Percentiles rank a stretch among this genome's conserved stretches.
Conservation (phyloP, 352 stramenopile genomes). For the Phytopythium boreale region DNA sequence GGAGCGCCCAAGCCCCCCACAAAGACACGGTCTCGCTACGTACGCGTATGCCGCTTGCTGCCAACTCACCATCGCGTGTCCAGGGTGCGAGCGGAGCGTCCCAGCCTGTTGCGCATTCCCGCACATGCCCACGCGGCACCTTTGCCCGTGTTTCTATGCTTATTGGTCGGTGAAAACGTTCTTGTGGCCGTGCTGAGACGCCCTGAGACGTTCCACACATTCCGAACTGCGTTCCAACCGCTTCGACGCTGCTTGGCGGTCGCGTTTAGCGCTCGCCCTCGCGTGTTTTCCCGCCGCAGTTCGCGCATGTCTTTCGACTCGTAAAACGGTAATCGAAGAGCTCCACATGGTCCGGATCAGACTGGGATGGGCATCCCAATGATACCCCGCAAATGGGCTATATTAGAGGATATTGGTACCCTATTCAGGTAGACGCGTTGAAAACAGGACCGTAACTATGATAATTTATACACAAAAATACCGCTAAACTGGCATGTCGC, state of each 20-base stretch:
- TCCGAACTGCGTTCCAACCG: neutral
- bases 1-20: too few species aligned
- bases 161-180: neutral
- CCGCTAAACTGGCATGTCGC: neutral
- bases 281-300: neutral
- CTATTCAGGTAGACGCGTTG: neutral
- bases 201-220: neutral
- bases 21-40: too few species aligned
- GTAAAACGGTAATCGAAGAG: neutral
- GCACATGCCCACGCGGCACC: too few species aligned
- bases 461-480: neutral
- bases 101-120: neutral
- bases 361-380: neutral
- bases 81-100: too few species aligned
- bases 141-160: neutral
- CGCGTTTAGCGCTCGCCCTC: neutral
- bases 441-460: neutral
- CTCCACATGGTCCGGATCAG: neutral
- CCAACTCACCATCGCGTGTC: too few species aligned
- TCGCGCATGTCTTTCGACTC: neutral
- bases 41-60: too few species aligned
- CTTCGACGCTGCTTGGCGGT: neutral
- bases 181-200: neutral
- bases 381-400: neutral
- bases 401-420: neutral